phyloP scores from a whole-genome alignment of 768 basidiomycete genomes.

The Trametes cingulata region DNA sequence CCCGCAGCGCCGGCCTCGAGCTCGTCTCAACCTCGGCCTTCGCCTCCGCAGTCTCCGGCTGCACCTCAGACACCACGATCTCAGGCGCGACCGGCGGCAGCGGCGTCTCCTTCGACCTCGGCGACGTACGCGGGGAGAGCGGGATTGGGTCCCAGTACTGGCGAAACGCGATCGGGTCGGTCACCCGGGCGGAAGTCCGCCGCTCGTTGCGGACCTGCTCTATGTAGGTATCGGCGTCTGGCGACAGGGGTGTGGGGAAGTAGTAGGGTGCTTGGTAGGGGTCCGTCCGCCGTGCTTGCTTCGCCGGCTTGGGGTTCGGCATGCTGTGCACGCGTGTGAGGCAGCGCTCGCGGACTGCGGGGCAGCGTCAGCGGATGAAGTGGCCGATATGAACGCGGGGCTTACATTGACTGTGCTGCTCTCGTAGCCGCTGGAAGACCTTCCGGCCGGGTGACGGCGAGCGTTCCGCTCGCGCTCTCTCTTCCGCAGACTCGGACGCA shows the following conservation, averaged over 20 bases:
- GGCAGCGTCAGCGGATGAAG: background rate
- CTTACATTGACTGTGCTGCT: constrained; percentile 9
- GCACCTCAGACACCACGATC: background rate
- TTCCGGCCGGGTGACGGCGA: background rate
- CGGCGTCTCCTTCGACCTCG: background rate
- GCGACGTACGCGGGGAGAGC: constrained; percentile 4
- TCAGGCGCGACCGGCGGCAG: constrained; percentile 1
- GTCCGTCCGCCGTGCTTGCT: constrained; percentile 42
- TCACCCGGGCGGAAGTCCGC: background rate
- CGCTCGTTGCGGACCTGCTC: constrained; percentile 19
- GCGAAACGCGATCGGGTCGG: constrained; percentile 1
- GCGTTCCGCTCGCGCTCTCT: background rate
- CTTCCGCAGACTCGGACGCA: background rate
- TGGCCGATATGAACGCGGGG: background rate
- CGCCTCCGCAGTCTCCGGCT: background rate
- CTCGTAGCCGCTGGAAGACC: constrained; percentile 7
- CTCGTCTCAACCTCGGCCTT: background rate
- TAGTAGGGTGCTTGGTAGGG: constrained; percentile 69
- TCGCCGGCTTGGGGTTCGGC: constrained; percentile 8
- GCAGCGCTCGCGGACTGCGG: constrained; percentile 17
- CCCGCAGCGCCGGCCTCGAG: background rate
- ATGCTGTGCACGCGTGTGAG: constrained; percentile 13
- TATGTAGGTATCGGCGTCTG: constrained; percentile 36
- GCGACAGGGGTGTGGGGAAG: constrained; percentile 49
- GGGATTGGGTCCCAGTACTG: constrained; percentile 5